A percentile compares a stretch with the other conserved stretches of the same genome.
phyloP scores from a whole-genome alignment of 495 filamentous ascomycete species.

The Aspergillus carlsbadensis region DNA sequence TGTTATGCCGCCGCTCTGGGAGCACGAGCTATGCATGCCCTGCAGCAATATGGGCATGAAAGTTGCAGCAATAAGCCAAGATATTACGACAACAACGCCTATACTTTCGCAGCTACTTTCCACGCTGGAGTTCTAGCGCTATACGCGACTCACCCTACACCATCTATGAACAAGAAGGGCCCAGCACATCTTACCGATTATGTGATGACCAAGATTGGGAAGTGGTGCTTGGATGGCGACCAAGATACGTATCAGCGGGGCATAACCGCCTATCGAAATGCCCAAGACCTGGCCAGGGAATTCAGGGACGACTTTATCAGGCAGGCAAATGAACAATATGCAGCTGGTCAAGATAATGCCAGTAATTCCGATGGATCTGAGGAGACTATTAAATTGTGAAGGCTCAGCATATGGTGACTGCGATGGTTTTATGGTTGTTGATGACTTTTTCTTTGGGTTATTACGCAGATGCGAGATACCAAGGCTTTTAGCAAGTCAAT shows the following conservation, averaged over 20 bases:
- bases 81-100: slow-evolving; percentile 44
- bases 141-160: slow-evolving; percentile 18
- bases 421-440: too few relatives aligned
- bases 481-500: too few relatives aligned
- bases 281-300: background rate
- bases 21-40: slow-evolving; percentile 42
- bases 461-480: too few relatives aligned
- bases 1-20: slow-evolving; percentile 44
- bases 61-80: slow-evolving; percentile 41
- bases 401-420: too few relatives aligned
- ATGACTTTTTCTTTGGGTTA: too few relatives aligned
- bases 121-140: slow-evolving; percentile 11
- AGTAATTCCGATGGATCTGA: too few relatives aligned
- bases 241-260: background rate
- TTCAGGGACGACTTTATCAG: background rate
- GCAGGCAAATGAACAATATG: slow-evolving; percentile 1
- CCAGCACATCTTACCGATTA: background rate
- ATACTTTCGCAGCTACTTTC: slow-evolving; percentile 35
- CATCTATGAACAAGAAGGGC: background rate
- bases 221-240: background rate
- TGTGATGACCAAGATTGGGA: slow-evolving; percentile 1
- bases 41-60: too few relatives aligned
- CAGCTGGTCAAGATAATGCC: too few relatives aligned
- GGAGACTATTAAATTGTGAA: too few relatives aligned
- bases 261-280: slow-evolving; percentile 3